These are phyloP conservation scores for Hippophae gyantsensis DNA, from an alignment of 306 rosid species.

Conservation along the genomic window DNA sequence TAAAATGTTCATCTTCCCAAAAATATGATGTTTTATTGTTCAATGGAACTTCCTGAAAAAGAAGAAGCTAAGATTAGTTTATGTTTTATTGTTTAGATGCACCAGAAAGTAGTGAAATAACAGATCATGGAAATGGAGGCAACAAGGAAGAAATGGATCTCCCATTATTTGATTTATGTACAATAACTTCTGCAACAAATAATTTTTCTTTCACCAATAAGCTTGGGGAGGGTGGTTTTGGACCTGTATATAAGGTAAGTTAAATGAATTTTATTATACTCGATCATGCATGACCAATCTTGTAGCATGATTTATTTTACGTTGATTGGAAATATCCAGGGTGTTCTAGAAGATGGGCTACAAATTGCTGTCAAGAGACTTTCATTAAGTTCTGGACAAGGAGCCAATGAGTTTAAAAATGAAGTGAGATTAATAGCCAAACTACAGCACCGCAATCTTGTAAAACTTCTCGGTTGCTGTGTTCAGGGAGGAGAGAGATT, in stretches of 20 bases:
- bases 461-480: constrained; percentile 54
- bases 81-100: not conserved
- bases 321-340: constrained; percentile 21
- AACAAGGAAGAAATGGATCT: constrained; percentile 30
- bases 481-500: constrained; percentile 38
- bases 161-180: constrained; percentile 30
- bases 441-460: constrained; percentile 67
- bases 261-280: not conserved
- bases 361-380: constrained; percentile 60
- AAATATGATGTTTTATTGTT: not conserved
- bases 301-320: not conserved
- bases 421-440: constrained; percentile 50
- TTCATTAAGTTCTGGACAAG: constrained; percentile 44
- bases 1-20: not conserved
- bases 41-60: not conserved
- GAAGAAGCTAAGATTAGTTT: not conserved
- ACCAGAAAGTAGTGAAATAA: not conserved
- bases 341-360: constrained; percentile 35
- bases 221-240: constrained; percentile 59
- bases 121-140: not conserved
- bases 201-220: constrained; percentile 28
- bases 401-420: constrained; percentile 44
- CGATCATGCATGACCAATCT: not conserved
- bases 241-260: constrained; percentile 40
- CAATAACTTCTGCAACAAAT: constrained; percentile 30